Conservation (phyloP, 352 stramenopile species). For the Globisporangium alternatum region DNA sequence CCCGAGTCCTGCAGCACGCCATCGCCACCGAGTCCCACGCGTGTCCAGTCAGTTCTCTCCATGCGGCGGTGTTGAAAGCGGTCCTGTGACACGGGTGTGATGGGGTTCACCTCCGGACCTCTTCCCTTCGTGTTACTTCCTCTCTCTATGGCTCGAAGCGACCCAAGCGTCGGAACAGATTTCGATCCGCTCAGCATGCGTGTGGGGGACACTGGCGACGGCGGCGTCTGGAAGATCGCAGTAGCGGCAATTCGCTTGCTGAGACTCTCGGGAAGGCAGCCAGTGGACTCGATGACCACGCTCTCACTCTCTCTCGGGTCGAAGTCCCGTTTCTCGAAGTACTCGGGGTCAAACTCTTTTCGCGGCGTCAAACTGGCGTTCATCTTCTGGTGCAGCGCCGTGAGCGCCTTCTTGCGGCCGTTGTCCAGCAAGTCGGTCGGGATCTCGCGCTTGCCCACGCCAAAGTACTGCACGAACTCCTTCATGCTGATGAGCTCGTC, state of each 20-base stretch:
- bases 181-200: constrained; percentile 13
- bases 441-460: constrained; percentile 48
- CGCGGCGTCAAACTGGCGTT: constrained; percentile 48
- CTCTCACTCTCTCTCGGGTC: neutral
- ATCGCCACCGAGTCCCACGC: constrained; percentile 70
- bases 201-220: constrained; percentile 10
- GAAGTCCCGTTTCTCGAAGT: constrained; percentile 17
- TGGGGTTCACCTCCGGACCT: constrained; percentile 23
- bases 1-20: constrained; percentile 42
- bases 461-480: constrained; percentile 83
- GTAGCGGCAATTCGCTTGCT: constrained; percentile 38
- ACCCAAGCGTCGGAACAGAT: constrained; percentile 28
- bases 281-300: constrained; percentile 8
- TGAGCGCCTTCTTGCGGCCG: constrained; percentile 54
- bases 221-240: constrained; percentile 24
- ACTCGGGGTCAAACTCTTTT: constrained; percentile 41
- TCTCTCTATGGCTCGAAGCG: constrained; percentile 11
- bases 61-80: constrained; percentile 51
- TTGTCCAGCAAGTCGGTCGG: constrained; percentile 67
- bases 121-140: constrained; percentile 1
- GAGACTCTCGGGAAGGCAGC: constrained; percentile 62
- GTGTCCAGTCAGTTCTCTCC: constrained; percentile 71
- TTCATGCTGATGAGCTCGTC: constrained; percentile 76
- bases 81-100: constrained; percentile 43
- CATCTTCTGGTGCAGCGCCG: constrained; percentile 49